phyloP scores from a whole-genome alignment of 371 early-diverging fungal species.

The Fennellomyces sp. region DNA sequence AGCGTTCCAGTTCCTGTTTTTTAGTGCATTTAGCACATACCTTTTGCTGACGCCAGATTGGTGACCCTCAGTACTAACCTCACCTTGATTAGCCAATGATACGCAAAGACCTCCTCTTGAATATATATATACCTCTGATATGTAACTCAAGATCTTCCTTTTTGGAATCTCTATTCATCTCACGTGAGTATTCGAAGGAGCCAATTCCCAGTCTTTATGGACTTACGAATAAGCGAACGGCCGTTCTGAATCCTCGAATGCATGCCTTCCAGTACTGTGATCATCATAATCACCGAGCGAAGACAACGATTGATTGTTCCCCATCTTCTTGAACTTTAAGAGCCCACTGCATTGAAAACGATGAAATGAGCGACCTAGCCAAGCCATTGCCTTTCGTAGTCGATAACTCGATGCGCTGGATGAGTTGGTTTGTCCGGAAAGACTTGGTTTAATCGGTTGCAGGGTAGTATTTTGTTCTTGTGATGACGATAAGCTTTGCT shows the following conservation, averaged over 20 bases:
- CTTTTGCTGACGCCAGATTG: conserved; percentile 17
- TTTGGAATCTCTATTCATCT: background rate
- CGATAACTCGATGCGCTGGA: background rate
- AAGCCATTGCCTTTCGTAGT: conserved; percentile 10
- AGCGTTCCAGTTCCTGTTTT: too few species aligned
- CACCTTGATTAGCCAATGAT: background rate
- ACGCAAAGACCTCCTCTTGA: background rate
- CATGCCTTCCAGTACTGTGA: background rate
- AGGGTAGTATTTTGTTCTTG: background rate
- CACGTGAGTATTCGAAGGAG: background rate
- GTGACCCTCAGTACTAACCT: conserved; percentile 15
- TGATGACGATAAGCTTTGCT: background rate
- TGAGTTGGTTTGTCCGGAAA: too few species aligned
- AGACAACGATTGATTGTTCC: background rate
- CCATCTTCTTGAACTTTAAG: background rate
- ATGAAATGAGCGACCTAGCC: conserved; percentile 4
- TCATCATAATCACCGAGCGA: background rate
- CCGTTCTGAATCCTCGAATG: background rate
- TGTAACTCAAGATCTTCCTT: background rate
- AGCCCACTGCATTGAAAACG: background rate
- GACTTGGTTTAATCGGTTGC: too few species aligned
- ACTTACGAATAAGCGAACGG: background rate
- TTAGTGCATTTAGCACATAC: background rate
- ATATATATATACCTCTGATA: background rate
- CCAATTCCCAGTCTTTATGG: background rate